Percentiles rank a stretch among this genome's conserved stretches.
These are phyloP conservation scores for Yarrowia galli DNA, from an alignment of 1,139 yeast genomes.

Conservation along the genomic window DNA sequence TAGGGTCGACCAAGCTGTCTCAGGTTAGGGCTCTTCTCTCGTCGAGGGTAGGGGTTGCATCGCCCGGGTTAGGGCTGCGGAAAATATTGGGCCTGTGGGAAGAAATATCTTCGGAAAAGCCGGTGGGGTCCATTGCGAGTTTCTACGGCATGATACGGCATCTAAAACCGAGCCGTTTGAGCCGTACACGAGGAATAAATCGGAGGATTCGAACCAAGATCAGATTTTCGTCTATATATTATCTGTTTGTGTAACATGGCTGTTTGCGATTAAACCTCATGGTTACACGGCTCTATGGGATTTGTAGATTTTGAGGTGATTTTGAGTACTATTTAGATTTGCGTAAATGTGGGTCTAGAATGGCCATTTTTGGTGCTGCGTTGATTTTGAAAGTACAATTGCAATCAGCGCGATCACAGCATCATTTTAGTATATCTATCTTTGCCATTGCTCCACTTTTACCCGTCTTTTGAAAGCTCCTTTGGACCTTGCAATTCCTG, in stretches of 20 bases:
- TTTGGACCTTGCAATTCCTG: background rate
- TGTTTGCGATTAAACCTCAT: constrained; percentile 2
- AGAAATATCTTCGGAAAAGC: background rate
- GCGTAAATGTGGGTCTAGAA: background rate
- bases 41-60: background rate
- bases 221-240: background rate
- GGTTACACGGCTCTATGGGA: constrained; percentile 15
- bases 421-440: background rate
- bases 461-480: background rate
- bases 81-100: constrained; percentile 9
- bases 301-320: constrained; percentile 15
- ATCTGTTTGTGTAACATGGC: background rate
- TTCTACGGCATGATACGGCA: constrained; percentile 1
- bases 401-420: background rate
- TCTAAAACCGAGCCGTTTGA: constrained; percentile 1
- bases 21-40: too few relatives aligned
- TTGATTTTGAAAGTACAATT: background rate
- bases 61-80: constrained; percentile 19
- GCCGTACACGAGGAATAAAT: background rate
- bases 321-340: background rate
- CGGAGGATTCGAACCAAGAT: background rate
- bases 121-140: constrained; percentile 17
- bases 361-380: background rate
- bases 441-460: background rate
- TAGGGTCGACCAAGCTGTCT: too few relatives aligned